Conservation (phyloP, 192 early-diverging fungal genomes). For the Coemansia sp. region DNA sequence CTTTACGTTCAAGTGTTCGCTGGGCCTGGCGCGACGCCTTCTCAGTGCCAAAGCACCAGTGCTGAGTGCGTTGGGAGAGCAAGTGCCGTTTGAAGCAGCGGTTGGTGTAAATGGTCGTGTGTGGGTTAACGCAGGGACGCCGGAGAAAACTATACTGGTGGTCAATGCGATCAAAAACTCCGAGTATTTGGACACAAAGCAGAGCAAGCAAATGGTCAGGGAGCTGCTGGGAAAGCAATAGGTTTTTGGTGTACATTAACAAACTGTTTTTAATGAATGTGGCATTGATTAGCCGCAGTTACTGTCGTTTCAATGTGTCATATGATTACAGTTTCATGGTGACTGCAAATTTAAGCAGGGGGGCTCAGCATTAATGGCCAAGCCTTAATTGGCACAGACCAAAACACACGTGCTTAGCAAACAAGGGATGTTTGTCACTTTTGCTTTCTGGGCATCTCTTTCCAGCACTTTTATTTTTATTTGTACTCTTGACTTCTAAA, state of each 20-base stretch:
- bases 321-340: no score
- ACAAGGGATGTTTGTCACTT: no score
- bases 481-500: neutral
- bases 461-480: neutral
- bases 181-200: constrained; percentile 62
- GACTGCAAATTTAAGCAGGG: no score
- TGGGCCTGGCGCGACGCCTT: constrained; percentile 66
- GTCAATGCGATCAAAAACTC: constrained; percentile 72
- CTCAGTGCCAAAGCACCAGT: constrained; percentile 71
- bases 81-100: constrained; percentile 83
- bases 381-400: no score
- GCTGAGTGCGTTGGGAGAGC: constrained; percentile 65
- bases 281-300: no score
- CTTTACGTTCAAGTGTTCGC: constrained; percentile 76
- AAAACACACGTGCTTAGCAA: no score
- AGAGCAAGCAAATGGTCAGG: constrained; percentile 60
- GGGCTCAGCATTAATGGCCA: no score
- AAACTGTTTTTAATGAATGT: neutral
- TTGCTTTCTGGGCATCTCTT: no score
- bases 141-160: constrained; percentile 64
- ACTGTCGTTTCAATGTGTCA: no score
- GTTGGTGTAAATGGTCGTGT: constrained; percentile 93
- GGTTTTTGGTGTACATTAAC: neutral
- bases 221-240: constrained; percentile 41
- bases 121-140: constrained; percentile 77